A percentile compares a stretch with the other conserved stretches of the same genome.
Evolutionary conservation across 2,329 filamentous ascomycete genomes (phyloP).

Genomic region (Achaetomium macrosporum): DNA sequence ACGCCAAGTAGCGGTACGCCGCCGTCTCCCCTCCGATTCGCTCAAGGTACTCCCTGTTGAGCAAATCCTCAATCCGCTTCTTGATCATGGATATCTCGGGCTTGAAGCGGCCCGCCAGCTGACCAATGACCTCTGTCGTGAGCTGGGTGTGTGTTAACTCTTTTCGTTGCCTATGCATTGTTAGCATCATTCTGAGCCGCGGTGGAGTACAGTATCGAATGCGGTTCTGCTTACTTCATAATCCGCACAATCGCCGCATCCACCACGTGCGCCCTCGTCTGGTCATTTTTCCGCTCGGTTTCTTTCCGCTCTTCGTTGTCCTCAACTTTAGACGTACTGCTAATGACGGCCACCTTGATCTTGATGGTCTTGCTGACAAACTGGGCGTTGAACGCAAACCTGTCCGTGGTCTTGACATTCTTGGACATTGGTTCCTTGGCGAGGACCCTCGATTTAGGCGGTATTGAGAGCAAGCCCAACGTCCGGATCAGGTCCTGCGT

Average conservation of each 20-base stretch:
- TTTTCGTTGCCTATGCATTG: conserved; percentile 59
- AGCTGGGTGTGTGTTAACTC: conserved; percentile 63
- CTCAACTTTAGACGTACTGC: conserved; percentile 77
- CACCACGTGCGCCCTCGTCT: conserved; percentile 63
- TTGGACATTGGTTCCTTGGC: conserved; percentile 76
- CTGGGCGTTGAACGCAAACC: conserved; percentile 73
- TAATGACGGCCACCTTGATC: conserved; percentile 84
- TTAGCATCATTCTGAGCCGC: conserved; percentile 26
- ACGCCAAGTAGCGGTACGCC: conserved; percentile 68
- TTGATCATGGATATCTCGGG: conserved; percentile 75
- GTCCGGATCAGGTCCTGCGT: conserved; percentile 67
- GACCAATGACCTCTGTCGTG: conserved; percentile 64
- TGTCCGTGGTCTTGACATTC: conserved; percentile 68
- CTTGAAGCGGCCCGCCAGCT: conserved; percentile 63
- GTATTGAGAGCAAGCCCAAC: conserved; percentile 74
- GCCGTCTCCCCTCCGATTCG: conserved; percentile 62
- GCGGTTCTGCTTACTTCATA: conserved; percentile 65
- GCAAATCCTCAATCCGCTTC: conserved; percentile 71
- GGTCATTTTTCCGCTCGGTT: conserved; percentile 71
- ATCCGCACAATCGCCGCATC: conserved; percentile 75
- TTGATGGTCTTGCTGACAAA: conserved; percentile 80
- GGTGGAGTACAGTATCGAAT: neutral
- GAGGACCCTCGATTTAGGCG: conserved; percentile 75
- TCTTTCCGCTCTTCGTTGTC: conserved; percentile 61
- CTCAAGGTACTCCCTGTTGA: conserved; percentile 72